A percentile compares a stretch with the other conserved stretches of the same genome.
These are phyloP conservation scores for Colletotrichum endophyticum DNA, from an alignment of 2,329 filamentous ascomycete genomes.

Conservation along the genomic window DNA sequence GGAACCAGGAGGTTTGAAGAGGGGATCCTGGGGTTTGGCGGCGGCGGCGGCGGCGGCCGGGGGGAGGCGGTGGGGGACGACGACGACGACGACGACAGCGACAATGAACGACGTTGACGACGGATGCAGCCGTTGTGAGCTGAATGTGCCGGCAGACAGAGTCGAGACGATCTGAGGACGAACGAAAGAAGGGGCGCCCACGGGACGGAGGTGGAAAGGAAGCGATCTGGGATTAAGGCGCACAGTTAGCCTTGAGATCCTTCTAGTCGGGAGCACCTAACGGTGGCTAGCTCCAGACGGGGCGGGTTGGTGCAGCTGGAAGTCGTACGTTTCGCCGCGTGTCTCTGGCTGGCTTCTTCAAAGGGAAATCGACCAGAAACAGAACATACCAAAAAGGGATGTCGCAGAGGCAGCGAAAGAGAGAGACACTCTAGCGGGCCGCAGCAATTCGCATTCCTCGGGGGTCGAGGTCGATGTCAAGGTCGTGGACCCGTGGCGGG, in stretches of 20 bases:
- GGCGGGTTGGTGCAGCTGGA: not conserved
- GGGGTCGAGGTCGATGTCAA: not conserved
- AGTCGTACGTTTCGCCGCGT: conserved; percentile 8
- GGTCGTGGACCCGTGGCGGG: not conserved
- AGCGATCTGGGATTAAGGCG: not conserved
- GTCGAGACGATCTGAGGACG: not conserved
- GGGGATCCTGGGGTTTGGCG: not conserved
- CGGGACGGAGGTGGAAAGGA: not conserved
- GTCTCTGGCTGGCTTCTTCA: conserved; percentile 3
- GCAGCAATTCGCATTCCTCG: not conserved
- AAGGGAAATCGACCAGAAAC: not conserved
- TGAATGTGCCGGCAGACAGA: not conserved
- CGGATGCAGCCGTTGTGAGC: not conserved
- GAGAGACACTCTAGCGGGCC: conserved; percentile 7
- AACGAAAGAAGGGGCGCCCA: not conserved
- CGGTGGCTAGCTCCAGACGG: conserved; percentile 4
- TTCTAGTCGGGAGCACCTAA: conserved; percentile 4
- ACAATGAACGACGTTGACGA: not conserved
- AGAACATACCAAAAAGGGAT: not conserved
- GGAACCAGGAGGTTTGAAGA: not conserved
- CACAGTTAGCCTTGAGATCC: not conserved
- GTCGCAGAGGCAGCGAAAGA: not conserved
- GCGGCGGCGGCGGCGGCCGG: not conserved
- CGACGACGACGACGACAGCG: not conserved
- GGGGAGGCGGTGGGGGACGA: not conserved